Evolutionary conservation across 2,329 filamentous ascomycete species (phyloP), one percentile per base, ranked within the genome.

Genomic region (Exophiala aquamarina): DNA sequence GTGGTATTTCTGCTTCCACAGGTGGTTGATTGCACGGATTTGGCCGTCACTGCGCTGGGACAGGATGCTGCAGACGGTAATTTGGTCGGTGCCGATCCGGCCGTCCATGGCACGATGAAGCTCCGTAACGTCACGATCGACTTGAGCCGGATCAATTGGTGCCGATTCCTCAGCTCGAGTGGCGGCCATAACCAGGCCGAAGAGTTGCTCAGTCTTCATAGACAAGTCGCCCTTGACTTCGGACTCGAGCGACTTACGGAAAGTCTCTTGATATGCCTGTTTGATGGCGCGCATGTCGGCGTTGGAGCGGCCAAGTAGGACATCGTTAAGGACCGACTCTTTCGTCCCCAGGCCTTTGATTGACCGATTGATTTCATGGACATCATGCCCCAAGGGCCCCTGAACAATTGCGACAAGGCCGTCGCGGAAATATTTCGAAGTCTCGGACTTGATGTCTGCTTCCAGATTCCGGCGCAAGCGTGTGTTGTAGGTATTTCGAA

Each of bases 241-340:
- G 10, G 74, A 70, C 59, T 91, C 85, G 1, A 97, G 78, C 13
- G 77, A 75, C 15, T 77, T 77, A 29, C 74, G 73, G 71, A 84
- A 90, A 1, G 78, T 81, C 13, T 78, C 77, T 35, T 84, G 77
- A 65, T 95, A 97, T 14, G 82, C 79, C 37, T 74, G 68, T 71
- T 94, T 95, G 74, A 98, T 96, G 31, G 88, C 89, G 44, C 81
- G 78, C 31, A 98, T 74, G 60, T 97, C 92, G 26, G 90, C 89
- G 61, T 97, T 97, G 28, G 83, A 87, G 28, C 92, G 81, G 7
- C 83, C 78, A 3, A 96, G 79, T 2, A 97, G 76, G 4, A 95
- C 78, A 59, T 97, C 92, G 64, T 95, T 93, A 40, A 98, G 75
- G 1, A 93, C 75, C 44, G 75, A 73, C 63, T 97, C 92, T 60